Conservation (phyloP, 2,329 filamentous ascomycete genomes). For the Bisporella sp. region DNA sequence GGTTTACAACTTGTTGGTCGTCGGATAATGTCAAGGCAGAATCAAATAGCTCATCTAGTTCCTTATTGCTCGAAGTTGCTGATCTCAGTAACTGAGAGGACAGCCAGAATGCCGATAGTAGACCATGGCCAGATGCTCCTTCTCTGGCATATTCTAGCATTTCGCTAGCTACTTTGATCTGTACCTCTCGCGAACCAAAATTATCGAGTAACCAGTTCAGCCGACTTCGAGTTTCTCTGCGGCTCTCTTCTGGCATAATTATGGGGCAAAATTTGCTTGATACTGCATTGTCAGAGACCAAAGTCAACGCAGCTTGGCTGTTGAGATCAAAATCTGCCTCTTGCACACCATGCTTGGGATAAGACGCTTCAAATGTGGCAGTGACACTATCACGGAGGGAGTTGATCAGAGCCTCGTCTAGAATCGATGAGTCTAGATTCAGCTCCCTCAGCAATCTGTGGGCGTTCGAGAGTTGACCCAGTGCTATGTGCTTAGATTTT, state of each 20-base stretch:
- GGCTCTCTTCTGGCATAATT: conserved; percentile 57
- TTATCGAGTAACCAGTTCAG: conserved; percentile 51
- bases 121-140: conserved; percentile 44
- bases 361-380: conserved; percentile 18
- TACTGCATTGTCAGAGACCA: conserved; percentile 14
- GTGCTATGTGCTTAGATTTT: conserved; percentile 60
- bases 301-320: conserved; percentile 23
- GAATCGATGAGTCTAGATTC: conserved; percentile 54
- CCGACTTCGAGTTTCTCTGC: conserved; percentile 51
- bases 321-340: conserved; percentile 22
- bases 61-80: conserved; percentile 41
- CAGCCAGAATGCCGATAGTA: conserved; percentile 74
- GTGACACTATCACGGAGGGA: conserved; percentile 70
- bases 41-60: conserved; percentile 62
- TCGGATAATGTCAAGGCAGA: conserved; percentile 35
- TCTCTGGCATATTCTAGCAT: conserved; percentile 59
- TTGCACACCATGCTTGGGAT: conserved; percentile 14
- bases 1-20: conserved; percentile 40
- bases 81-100: conserved; percentile 64
- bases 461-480: conserved; percentile 71
- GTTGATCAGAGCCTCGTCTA: conserved; percentile 60
- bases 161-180: conserved; percentile 53
- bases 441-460: conserved; percentile 59
- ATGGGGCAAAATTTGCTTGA: conserved; percentile 48
- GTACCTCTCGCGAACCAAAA: conserved; percentile 50